phyloP scores from a whole-genome alignment of 441 rosid species.

The Euphorbia corollata region DNA sequence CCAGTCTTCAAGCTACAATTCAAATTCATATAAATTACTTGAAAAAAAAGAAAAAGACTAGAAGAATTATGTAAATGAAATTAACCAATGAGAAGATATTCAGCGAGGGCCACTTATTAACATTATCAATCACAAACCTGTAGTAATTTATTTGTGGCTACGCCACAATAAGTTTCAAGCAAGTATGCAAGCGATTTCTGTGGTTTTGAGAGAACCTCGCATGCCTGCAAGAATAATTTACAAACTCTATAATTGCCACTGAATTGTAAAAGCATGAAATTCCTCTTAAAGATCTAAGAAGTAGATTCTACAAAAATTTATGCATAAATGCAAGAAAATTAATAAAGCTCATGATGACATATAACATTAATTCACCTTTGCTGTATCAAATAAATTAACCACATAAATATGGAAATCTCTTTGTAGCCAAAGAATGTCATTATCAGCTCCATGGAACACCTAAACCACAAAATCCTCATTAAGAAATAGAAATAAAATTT shows the following conservation, averaged over 20 bases:
- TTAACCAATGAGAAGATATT: not conserved
- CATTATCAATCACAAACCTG: constrained; percentile 47
- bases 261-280: not conserved
- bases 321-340: not conserved
- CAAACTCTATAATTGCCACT: not conserved
- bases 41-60: not conserved
- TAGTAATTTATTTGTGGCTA: constrained; percentile 67
- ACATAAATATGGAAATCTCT: constrained; percentile 90
- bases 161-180: constrained; percentile 74
- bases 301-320: not conserved
- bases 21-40: constrained; percentile 15
- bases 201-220: constrained; percentile 81
- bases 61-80: not conserved
- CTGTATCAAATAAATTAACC: constrained; percentile 90
- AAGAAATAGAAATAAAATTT: not conserved
- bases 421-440: constrained; percentile 90
- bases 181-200: constrained; percentile 79
- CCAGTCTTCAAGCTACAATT: constrained; percentile 90
- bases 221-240: constrained; percentile 45
- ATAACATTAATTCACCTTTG: constrained; percentile 47
- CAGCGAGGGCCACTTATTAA: not conserved
- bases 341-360: constrained; percentile 1
- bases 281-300: not conserved
- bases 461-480: constrained; percentile 24
- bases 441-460: constrained; percentile 99